These are phyloP conservation scores for Fagopyrum esculentum DNA, from an alignment of 148 eudicot species.

Conservation along the genomic window DNA sequence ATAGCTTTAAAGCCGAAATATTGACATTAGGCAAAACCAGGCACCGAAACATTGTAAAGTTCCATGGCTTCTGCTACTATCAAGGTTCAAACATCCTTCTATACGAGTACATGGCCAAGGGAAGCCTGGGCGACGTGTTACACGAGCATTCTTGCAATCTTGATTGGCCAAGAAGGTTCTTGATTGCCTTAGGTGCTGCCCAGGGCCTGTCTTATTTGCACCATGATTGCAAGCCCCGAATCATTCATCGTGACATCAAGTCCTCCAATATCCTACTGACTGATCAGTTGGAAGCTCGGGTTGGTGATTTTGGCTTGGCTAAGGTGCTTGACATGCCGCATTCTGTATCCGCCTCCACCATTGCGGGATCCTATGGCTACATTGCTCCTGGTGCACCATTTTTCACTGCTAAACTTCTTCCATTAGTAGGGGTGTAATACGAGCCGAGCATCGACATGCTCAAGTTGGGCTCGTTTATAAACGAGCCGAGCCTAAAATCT, in stretches of 20 bases:
- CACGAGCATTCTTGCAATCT: slow-evolving; percentile 38
- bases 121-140: slow-evolving; percentile 74
- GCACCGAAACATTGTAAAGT: slow-evolving; percentile 76
- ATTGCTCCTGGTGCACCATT: slow-evolving; percentile 77
- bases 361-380: slow-evolving; percentile 97
- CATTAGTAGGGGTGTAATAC: background rate
- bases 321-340: slow-evolving; percentile 75
- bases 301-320: slow-evolving; percentile 92
- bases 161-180: slow-evolving; percentile 62
- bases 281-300: slow-evolving; percentile 59
- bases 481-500: too few species aligned
- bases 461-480: too few species aligned
- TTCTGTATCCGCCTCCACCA: slow-evolving; percentile 77
- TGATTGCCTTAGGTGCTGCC: slow-evolving; percentile 83
- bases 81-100: slow-evolving; percentile 67
- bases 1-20: slow-evolving; percentile 77
- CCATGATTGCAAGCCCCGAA: slow-evolving; percentile 75
- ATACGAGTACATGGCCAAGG: slow-evolving; percentile 76
- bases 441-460: too few species aligned
- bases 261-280: slow-evolving; percentile 77
- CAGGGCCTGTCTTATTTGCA: slow-evolving; percentile 82
- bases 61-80: slow-evolving; percentile 72
- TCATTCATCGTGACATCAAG: slow-evolving; percentile 82
- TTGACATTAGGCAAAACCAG: slow-evolving; percentile 74
- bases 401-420: background rate